Evolutionary conservation across 306 rosid species (phyloP), one percentile per base, ranked within the genome.

Genomic region (Sesbania bispinosa): DNA sequence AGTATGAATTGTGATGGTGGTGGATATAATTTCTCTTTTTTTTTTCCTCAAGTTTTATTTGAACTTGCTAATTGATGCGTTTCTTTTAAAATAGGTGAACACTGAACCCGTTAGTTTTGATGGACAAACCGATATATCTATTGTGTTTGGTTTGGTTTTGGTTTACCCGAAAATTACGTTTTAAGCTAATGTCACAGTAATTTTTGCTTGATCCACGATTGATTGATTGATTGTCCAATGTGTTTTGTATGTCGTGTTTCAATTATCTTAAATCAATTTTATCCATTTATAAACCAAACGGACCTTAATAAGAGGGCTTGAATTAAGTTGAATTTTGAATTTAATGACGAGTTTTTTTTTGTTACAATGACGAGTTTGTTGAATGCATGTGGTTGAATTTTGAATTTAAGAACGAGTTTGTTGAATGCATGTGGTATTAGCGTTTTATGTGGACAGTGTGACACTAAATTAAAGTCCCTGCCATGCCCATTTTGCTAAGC

Each of bases 341-440:
- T n/a, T n/a, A n/a, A n/a, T n/a, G n/a, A n/a, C n/a, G n/a, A n/a
- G n/a, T n/a, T n/a, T n/a, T n/a, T n/a, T n/a, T n/a, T n/a, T n/a
- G n/a, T n/a, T n/a, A n/a, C n/a, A n/a, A n/a, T n/a, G n/a, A n/a
- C n/a, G n/a, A n/a, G n/a, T n/a, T n/a, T n/a, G n/a, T n/a, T n/a
- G n/a, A n/a, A n/a, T n/a, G n/a, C n/a, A n/a, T n/a, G n/a, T n/a
- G n/a, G n/a, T n/a, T n/a, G n/a, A 60, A 51, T 52, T 15, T 45
- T 58, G 27, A 32, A 45, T 42, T 59, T 48, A 52, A 15, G 0
- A 1, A 42, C 42, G 10, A 4, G 50, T 32, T 67, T 9, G 54
- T 57, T 53, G 45, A 61, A 60, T 43, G 74, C 82, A 67, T 32
- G 77, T 77, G 85, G 68, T 19, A 16, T 43, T 26, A 33, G 51